These are phyloP conservation scores for Noccaea bulbosa DNA, from an alignment of 345 rosid genomes.

Conservation along the genomic window DNA sequence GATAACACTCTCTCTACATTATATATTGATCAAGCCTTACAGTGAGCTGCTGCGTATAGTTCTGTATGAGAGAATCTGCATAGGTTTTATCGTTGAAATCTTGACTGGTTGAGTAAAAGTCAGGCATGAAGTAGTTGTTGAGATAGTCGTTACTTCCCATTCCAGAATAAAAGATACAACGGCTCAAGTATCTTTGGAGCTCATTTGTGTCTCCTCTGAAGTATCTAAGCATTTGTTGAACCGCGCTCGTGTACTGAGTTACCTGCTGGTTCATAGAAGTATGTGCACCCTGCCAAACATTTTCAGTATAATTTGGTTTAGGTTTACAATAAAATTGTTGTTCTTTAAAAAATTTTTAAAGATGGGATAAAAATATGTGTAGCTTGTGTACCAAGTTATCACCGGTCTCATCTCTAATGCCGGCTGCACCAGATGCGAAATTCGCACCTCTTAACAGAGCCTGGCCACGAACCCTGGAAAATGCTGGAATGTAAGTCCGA, in stretches of 20 bases:
- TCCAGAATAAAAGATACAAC: slow-evolving; percentile 74
- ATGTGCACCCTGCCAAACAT: slow-evolving; percentile 65
- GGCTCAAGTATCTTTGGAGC: slow-evolving; percentile 57
- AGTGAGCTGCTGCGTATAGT: slow-evolving; percentile 67
- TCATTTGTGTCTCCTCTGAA: slow-evolving; percentile 67
- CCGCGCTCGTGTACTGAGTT: slow-evolving; percentile 48
- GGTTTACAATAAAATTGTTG: not conserved
- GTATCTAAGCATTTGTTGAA: slow-evolving; percentile 58
- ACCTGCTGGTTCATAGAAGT: slow-evolving; percentile 79
- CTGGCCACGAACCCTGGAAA: slow-evolving; percentile 63
- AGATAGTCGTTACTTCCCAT: slow-evolving; percentile 94
- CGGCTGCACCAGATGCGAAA: slow-evolving; percentile 92
- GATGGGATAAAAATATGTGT: not conserved
- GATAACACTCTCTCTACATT: not conserved
- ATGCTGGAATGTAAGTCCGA: slow-evolving; percentile 60
- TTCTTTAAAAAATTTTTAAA: not conserved
- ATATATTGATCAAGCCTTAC: slow-evolving; percentile 43
- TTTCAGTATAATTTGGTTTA: not conserved
- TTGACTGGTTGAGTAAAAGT: slow-evolving; percentile 65
- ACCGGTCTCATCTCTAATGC: slow-evolving; percentile 91
- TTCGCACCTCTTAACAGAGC: slow-evolving; percentile 64
- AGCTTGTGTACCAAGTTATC: slow-evolving; percentile 61
- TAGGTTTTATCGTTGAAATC: slow-evolving; percentile 58
- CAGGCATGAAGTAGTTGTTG: slow-evolving; percentile 86
- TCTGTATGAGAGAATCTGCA: slow-evolving; percentile 70